Base-by-base conservation (phyloP, 2,329 filamentous ascomycete species). In the Penicillium sp. region DNA sequence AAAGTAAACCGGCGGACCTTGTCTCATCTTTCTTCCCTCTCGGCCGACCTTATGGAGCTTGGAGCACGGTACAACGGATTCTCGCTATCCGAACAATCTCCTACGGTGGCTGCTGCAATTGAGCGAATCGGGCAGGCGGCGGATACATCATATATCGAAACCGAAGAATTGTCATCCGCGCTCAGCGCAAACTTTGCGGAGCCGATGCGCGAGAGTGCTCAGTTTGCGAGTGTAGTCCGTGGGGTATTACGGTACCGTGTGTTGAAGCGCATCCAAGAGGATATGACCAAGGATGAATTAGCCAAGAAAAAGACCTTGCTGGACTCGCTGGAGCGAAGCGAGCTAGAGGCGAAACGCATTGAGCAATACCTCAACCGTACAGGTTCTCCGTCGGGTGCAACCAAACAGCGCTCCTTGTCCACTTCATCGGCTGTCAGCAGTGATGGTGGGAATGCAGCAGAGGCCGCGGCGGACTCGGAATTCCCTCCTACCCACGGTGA, bases 11-110 rank as follows among this genome's bases (percentile, higher is more conserved):
- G 90, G 20, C 79, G 92, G 23, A 88, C 89, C 4, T 70, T 98
- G 5, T 85, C 80, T 44, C 92, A 98, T 56, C 67, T 96, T 7
- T 85, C 85, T 10, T 80, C 84, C 4, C 71, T 95, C 32, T 87
- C 87, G 2, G 77, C 87, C 4, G 92, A 98, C 60, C 75, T 96
- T 44, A 87, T 88, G 51, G 92, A 98, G 58, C 74, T 98, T 6
- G 92, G 92, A 6, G 92, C 89, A n/a, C 79, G 88, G 44, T 96
- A 92, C 64, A 98, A 98, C 56, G 92, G 85, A 1, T 98, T 98
- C 64, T 93, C 93, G 0, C 73, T 98, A 1, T 95, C 89, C 0
- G 92, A 98, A 62, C 85, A 88, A 51, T 89, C 87, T 0, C 82
- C 84, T 9, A 87, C 86, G 2, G 80, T 98, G 5, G 87, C 89